Conservation (phyloP, 805 yeast genomes). For the Candida cerambycidarum region DNA sequence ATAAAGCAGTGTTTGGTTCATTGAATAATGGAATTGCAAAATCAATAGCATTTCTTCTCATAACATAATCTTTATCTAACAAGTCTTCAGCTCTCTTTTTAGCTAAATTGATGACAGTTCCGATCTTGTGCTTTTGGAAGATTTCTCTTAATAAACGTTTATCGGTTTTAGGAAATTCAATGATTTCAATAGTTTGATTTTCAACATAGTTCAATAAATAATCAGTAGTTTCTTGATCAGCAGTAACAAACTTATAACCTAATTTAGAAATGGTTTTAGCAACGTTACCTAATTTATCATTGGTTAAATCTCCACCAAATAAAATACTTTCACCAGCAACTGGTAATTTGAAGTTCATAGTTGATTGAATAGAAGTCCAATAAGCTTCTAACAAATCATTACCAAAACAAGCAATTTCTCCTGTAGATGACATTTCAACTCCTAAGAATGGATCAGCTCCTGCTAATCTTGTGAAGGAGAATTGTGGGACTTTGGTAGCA, state of each 20-base stretch:
- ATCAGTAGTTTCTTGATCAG: conserved; percentile 67
- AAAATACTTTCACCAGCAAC: conserved; percentile 85
- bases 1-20: conserved; percentile 88
- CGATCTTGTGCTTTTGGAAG: conserved; percentile 81
- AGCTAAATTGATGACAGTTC: conserved; percentile 91
- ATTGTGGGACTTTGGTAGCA: conserved; percentile 97
- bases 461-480: conserved; percentile 92
- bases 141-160: conserved; percentile 92
- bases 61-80: conserved; percentile 87
- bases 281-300: conserved; percentile 69
- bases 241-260: conserved; percentile 80
- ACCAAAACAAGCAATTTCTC: conserved; percentile 87
- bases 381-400: conserved; percentile 82
- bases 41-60: conserved; percentile 99
- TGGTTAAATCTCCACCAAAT: conserved; percentile 89
- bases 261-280: conserved; percentile 67
- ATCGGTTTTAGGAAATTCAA: conserved; percentile 90
- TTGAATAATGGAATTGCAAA: conserved; percentile 95
- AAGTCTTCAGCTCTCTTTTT: conserved; percentile 82
- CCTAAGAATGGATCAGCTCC: conserved; percentile 98
- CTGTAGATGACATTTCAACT: conserved; percentile 99
- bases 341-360: conserved; percentile 96
- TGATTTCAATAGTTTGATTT: conserved; percentile 52
- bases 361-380: conserved; percentile 96
- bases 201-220: conserved; percentile 58